Evolutionary conservation across 768 basidiomycete species (phyloP), one percentile per base, ranked within the genome.

Genomic region (Nidula microcarpa): DNA sequence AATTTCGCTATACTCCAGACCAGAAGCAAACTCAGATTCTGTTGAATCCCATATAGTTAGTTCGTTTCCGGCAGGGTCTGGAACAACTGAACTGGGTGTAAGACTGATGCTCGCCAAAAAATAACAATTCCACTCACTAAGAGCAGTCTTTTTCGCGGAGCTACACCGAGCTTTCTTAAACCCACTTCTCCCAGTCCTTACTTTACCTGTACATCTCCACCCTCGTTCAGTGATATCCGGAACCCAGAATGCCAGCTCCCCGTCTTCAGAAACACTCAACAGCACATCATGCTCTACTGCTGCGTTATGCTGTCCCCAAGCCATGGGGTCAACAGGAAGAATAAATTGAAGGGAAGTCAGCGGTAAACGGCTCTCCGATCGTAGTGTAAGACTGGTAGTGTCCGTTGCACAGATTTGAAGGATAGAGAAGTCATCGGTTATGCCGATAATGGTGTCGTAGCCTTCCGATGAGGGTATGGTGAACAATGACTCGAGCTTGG

Each of bases 41-140:
- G 88, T 88, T 0, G 94, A 97, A 68, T 98, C 94, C 96, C 96
- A 98, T 14, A 98, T 93, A 0, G 93, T 94, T 45, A 98, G 68
- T 63, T 95, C 92, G 54, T 89, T 79, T 0, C 87, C 87, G 16
- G 81, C 79, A 0, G 74, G 60, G 13, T 71, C 65, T 4, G 78
- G 72, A 11, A 87, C 82, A 55, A 93, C 91, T 94, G 43, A 16
- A 43, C 53, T 43, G 32, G 3, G 11, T 47, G 48, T 46, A 36
- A 53, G 49, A 18, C 49, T 56, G 49, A 33, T 50, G 6, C 32
- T 41, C 33, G n/a, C 37, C 34, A 35, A 32, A 41, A 47, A 47
- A 33, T 35, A 18, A 35, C 41, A 56, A 57, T 8, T 41, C 10
- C 48, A 73, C 80, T 54, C 65, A 93, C 94, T 84, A 54, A 98